Evolutionary conservation across 345 rosid genomes (phyloP).

Genomic region (Balakata baccata): DNA sequence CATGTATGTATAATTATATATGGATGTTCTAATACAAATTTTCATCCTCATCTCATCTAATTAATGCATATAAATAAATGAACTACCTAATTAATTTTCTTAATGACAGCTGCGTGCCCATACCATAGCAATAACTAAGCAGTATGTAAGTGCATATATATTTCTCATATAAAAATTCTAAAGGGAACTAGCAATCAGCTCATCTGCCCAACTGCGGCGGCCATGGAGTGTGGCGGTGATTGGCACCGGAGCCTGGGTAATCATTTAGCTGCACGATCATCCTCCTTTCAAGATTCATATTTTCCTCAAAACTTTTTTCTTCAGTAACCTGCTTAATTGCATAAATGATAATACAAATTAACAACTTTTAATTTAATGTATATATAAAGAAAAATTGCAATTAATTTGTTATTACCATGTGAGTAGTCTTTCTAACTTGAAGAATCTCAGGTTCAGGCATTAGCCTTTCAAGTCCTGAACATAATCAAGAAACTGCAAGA

Average conservation of each 20-base stretch:
- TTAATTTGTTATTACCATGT: constrained; percentile 3
- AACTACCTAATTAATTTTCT: constrained; percentile 6
- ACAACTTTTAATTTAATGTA: too few species aligned
- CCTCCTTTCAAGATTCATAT: constrained; percentile 5
- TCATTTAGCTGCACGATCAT: constrained; percentile 25
- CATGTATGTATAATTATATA: too few species aligned
- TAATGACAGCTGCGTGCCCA: neutral
- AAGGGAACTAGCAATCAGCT: constrained; percentile 17
- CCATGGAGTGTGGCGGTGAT: constrained; percentile 33
- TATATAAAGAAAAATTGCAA: neutral
- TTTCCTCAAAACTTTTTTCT: constrained; percentile 2
- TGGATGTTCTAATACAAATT: neutral
- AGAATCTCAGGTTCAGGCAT: constrained; percentile 11
- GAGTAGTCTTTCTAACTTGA: neutral
- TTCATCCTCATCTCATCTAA: neutral
- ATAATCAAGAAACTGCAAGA: neutral
- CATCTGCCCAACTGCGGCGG: constrained; percentile 23
- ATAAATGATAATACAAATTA: neutral
- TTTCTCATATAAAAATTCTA: neutral
- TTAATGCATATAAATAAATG: neutral
- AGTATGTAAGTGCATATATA: too few species aligned
- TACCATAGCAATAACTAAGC: neutral
- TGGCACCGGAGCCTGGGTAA: constrained; percentile 34
- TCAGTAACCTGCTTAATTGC: neutral
- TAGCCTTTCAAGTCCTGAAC: constrained; percentile 20